phyloP scores from a whole-genome alignment of 805 yeast species.

The Wickerhamiella brachini region DNA sequence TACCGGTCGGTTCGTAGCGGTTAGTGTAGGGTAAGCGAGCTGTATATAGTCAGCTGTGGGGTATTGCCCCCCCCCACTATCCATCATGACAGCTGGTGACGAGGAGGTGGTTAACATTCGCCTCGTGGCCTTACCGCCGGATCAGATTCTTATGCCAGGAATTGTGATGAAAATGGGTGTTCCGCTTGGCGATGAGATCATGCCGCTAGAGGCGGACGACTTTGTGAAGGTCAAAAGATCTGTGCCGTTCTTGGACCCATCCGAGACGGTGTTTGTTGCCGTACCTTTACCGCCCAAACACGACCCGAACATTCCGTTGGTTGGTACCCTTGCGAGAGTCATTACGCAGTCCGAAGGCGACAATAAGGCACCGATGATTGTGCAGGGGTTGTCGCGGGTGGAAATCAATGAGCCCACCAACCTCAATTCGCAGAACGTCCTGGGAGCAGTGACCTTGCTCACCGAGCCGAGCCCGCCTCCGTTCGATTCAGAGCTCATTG shows the following conservation, averaged over 20 bases:
- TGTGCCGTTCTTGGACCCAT: not conserved
- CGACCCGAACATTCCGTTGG: not conserved
- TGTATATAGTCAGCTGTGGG: not conserved
- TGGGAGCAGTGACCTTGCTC: slow-evolving; percentile 1
- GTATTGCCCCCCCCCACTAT: not conserved
- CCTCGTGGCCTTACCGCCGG: slow-evolving; percentile 3
- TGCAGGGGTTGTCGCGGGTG: slow-evolving; percentile 13
- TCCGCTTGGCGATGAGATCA: not conserved
- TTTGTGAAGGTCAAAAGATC: not conserved
- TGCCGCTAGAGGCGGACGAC: not conserved
- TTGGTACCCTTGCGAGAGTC: slow-evolving; percentile 17
- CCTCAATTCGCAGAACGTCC: not conserved
- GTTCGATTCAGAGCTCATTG: slow-evolving; percentile 4
- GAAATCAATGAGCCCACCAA: not conserved
- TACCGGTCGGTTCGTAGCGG: too few relatives aligned
- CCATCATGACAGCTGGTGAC: not conserved
- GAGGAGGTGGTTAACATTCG: not conserved
- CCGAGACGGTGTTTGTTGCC: slow-evolving; percentile 7
- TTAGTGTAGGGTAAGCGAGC: not conserved
- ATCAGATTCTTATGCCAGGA: slow-evolving; percentile 8
- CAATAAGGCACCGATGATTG: not conserved
- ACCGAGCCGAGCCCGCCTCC: not conserved
- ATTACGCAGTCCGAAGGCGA: not conserved
- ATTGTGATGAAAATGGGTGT: slow-evolving; percentile 7
- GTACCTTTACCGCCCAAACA: slow-evolving; percentile 3